These are phyloP conservation scores for Citrus glauca DNA, from an alignment of 345 rosid genomes.

Conservation along the genomic window DNA sequence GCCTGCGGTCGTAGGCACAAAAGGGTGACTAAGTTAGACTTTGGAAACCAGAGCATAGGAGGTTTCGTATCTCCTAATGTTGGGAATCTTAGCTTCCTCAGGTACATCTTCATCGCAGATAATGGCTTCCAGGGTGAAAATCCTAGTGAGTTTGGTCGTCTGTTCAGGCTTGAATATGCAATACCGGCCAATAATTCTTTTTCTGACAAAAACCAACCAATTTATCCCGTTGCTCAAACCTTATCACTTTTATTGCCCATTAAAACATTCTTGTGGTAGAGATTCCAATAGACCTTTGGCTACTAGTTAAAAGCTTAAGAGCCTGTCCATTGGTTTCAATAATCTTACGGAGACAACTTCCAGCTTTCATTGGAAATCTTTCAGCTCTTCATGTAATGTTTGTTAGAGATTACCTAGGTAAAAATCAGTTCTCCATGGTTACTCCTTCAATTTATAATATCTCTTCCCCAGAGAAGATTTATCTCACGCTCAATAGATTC, in stretches of 20 bases:
- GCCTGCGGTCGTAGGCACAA: neutral
- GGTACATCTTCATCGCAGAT: neutral
- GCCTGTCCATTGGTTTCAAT: neutral
- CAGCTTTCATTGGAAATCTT: constrained; percentile 16
- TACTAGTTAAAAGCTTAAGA: neutral
- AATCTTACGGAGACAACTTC: constrained; percentile 6
- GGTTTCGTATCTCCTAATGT: neutral
- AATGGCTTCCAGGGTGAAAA: constrained; percentile 1
- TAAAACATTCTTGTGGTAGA: neutral
- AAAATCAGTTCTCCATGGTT: constrained; percentile 4
- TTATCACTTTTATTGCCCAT: rapidly evolving
- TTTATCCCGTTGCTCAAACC: constrained; percentile 9
- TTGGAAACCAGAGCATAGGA: neutral
- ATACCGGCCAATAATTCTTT: neutral
- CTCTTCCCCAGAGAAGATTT: neutral
- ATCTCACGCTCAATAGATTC: neutral
- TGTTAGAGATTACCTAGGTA: neutral
- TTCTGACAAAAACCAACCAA: constrained; percentile 6
- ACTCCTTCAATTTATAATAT: constrained; percentile 20
- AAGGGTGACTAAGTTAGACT: neutral
- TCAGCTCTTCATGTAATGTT: neutral
- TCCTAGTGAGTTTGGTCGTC: constrained; percentile 10
- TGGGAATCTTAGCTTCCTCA: neutral
- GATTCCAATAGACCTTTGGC: constrained; percentile 1
- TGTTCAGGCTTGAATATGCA: neutral